Base-by-base conservation (phyloP, 108 stramenopile genomes). In the Stephanodiscus triporus region DNA sequence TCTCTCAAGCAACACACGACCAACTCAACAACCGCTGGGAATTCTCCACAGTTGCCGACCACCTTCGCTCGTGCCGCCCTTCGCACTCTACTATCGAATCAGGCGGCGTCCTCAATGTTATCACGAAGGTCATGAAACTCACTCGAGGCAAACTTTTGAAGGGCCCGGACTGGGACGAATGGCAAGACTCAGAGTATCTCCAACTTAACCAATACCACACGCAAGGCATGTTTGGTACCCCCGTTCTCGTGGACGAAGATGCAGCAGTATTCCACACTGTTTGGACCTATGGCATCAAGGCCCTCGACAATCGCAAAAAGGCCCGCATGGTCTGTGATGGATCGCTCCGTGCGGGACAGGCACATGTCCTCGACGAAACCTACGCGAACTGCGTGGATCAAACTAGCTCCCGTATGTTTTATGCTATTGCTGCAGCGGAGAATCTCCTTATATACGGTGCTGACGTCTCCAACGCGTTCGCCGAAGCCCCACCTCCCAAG, bases 381-480 rank as follows among this genome's bases (percentile, higher is more conserved):
- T 68, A 68, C 24, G 68, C 68, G 9, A 40, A 40, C 11, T 40
- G 40, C 40, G 40, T 40, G 7, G 40, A 67, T 27, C 49, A 67
- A 45, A 68, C 67, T 5, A 38, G 50, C 5, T 55, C 68, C 1
- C 29, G 51, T 0, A 48, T 83, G 2, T 75, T 75, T 17, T 83
- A 48, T 11, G 78, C 85, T 0, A 11, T 68, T 2, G 50, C 83
- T 16, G 76, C 80, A n/a, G 49, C 23, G 0, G 40, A 71, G 14
- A 69, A 69, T 51, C 17, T 59, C 10, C 14, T 61, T 6, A 36
- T 76, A 20, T 65, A 11, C 11, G 74, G 59, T 17, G 67, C 68
- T 10, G 86, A 87, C 61, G 81, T 77, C 14, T 51, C 48, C 2
- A 75, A 85, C 66, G 85, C 77, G 2, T n/a, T 77, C 43, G 73